Base-by-base conservation (phyloP, 2,329 filamentous ascomycete species). In the Scedosporium boydii region DNA sequence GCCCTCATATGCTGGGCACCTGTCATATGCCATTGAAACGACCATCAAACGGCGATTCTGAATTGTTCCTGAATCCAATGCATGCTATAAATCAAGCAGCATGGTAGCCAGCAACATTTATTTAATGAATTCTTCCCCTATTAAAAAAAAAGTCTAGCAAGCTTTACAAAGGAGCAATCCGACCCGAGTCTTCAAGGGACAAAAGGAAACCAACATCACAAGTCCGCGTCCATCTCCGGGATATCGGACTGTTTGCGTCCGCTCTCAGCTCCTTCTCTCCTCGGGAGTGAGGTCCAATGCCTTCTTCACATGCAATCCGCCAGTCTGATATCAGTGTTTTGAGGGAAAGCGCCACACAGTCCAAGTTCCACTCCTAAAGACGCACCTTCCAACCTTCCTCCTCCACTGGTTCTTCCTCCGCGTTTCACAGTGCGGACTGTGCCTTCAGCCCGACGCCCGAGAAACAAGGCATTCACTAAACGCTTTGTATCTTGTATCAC, bases 1-100 rank as follows among this genome's bases (percentile, higher is more conserved):
- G 42, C 16, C 44, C 46, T 60, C 34, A 38, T 38, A 53, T 46
- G 27, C 46, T 42, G 29, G 42, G 51, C 23, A 29, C 29, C 59
- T 61, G 18, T 14, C 59, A 61, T 61, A 56, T 55, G 59, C 48
- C 41, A 61, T 61, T 61, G 27, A 56, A 56, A 61, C 59, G 46
- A 56, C n/a, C 59, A 61, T 61, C 29, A 61, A 61, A 53, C 26
- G 9, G 59, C 26, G 44, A 53, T 46, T 34, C 48, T 51, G 29
- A 44, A 38, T 51, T 51, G 59, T 26, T 44, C 44, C 6, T 27
- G 26, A 26, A 29, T 44, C 59, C 12, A 21, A 51, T 18, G 16
- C 42, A 38, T 38, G 29, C 26, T 53, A 60, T 60, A 53, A 53
- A 53, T 16, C 59, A 23, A 9, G 57, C 29, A 16, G 1, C 16